These are phyloP conservation scores for Cryptosporidium sp. DNA, from an alignment of 169 alveolate species.

Conservation along the genomic window DNA sequence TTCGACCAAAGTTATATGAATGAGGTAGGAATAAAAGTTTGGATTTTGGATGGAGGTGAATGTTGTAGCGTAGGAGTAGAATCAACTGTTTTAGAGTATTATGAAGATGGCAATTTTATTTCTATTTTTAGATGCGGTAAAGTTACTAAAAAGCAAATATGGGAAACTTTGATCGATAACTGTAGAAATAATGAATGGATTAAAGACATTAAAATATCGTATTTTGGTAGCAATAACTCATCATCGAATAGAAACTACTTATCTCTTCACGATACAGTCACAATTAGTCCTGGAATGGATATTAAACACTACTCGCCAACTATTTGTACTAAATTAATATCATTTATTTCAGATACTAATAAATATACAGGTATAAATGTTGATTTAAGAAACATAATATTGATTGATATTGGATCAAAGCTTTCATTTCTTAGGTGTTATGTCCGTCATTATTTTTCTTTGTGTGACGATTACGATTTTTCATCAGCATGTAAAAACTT, in stretches of 20 bases:
- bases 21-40: conserved; percentile 79
- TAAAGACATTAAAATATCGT: conserved; percentile 75
- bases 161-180: conserved; percentile 79
- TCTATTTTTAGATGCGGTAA: conserved; percentile 40
- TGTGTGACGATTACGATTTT: conserved; percentile 82
- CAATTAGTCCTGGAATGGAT: conserved; percentile 66
- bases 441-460: conserved; percentile 54
- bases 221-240: conserved; percentile 69
- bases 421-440: conserved; percentile 73
- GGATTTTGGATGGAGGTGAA: conserved; percentile 92
- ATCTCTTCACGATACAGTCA: not conserved
- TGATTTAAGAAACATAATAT: conserved; percentile 21
- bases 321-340: conserved; percentile 16
- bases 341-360: conserved; percentile 25
- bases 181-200: conserved; percentile 80
- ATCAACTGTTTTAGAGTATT: conserved; percentile 94
- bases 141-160: conserved; percentile 76
- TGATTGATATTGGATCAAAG: conserved; percentile 63
- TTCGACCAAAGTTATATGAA: conserved; percentile 85
- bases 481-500: conserved; percentile 84
- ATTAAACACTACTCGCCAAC: conserved; percentile 72
- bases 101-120: conserved; percentile 29
- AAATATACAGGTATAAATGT: not conserved
- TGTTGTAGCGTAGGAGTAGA: conserved; percentile 93
- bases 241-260: conserved; percentile 1